phyloP scores from a whole-genome alignment of 345 rosid species.

The Aquilaria sinensis region DNA sequence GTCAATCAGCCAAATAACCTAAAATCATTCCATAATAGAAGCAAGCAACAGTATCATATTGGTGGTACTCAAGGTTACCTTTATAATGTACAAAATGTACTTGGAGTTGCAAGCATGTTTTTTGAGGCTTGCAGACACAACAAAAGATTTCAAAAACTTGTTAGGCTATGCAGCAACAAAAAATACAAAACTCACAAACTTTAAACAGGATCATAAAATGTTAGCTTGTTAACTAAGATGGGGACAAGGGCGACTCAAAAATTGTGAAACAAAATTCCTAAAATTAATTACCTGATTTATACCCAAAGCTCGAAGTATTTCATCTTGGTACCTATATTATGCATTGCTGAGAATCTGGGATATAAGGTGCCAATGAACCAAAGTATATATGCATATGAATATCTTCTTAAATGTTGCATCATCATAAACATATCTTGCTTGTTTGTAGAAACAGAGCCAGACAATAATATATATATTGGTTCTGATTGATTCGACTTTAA shows the following conservation, averaged over 20 bases:
- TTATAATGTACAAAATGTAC: not conserved
- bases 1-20: not conserved
- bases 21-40: not conserved
- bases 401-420: conserved; percentile 89
- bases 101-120: not conserved
- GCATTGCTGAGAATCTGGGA: conserved; percentile 85
- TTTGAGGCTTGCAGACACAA: too few relatives aligned
- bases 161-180: too few relatives aligned
- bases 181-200: too few relatives aligned
- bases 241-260: not conserved
- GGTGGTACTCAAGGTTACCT: not conserved
- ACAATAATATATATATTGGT: too few relatives aligned
- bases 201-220: too few relatives aligned
- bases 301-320: conserved; percentile 83
- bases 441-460: too few relatives aligned
- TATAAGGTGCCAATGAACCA: conserved; percentile 44
- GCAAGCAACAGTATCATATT: not conserved
- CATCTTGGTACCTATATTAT: conserved; percentile 81
- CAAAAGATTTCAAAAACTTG: too few relatives aligned
- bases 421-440: conserved; percentile 62
- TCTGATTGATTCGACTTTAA: too few relatives aligned
- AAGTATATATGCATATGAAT: conserved; percentile 45
- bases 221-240: too few relatives aligned
- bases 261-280: not conserved
- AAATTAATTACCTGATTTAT: conserved; percentile 50